Base-by-base conservation (phyloP, 164 flowering plant genomes). In the Vitis rotundifolia region DNA sequence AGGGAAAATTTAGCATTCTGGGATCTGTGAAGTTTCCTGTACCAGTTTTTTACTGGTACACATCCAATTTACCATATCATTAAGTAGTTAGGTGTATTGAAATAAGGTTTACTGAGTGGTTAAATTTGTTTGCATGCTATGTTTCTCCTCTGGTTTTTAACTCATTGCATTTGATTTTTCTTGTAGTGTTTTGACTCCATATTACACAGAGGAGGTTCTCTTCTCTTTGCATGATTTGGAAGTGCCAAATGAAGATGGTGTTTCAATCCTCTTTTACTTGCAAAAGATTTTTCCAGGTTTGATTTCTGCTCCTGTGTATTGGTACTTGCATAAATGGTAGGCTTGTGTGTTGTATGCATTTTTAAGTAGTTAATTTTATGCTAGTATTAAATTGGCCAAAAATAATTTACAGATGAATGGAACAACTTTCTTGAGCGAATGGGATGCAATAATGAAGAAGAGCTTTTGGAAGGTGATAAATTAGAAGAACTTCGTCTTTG, bases 271-370 rank as follows among this genome's bases (percentile, higher is more conserved):
- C 53, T 95, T 95, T 75, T 95, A 95, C 84, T 71, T 95, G 85
- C 99, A 95, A 81, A 95, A 95, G 76, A 95, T 93, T 49, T 92
- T 80, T 76, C 98, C 99, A 83, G 99, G 99, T 93, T 68, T 67
- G 73, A 61, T 28, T 66, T 37, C 67, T 63, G 14, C 37, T 59
- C 47, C 15, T 44, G 12, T 64, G 15, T 14, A 19, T 54, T n/a
- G 28, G 13, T 54, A 15, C 49, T 29, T 67, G 28, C 8, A 22
- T 15, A 47, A 49, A 2, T 19, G 28, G 12, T 12, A 37, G 44
- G 44, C 44, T 37, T 6, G 7, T 37, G 44, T 37, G 6, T 37
- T 37, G 5, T 37, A 37, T 37, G 44, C 5, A 37, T 44, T 2
- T 16, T 22, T 11, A n/a, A 7, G 47, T 4, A 10, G 8, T 50